Base-by-base conservation (phyloP, 805 yeast species). In the Suhomyces prunicola region DNA sequence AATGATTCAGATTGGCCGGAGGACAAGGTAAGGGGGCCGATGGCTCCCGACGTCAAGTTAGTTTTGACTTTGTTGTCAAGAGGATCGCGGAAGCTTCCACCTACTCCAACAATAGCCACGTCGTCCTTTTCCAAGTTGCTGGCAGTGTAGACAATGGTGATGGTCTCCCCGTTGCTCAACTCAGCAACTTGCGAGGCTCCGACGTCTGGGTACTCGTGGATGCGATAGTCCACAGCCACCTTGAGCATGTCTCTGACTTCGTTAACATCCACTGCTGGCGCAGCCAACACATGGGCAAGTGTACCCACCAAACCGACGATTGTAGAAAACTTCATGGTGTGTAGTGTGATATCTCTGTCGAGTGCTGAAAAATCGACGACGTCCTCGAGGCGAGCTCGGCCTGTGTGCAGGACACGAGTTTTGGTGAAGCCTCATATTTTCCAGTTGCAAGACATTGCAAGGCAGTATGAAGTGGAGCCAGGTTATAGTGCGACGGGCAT, bases 71-170 rank as follows among this genome's bases (percentile, higher is more conserved):
- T 78, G 54, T 84, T 81, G 48, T 79, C 76, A 54, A 70, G 71
- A 24, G 88, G 83, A 54, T 83, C 77, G 52, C 78, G 72, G 68
- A 88, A 77, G 50, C 77, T 63, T 51, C 94, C 94, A 50, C 89
- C 87, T 52, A 86, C 82, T 54, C 90, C 94, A 46, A 84, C 80
- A 51, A 88, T 68, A 19, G 79, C 72, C 42, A 81, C 73, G 5
- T 76, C 76, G 13, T 64, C 68, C 6, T 78, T 80, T 57, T 85
- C 88, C 36, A 76, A 69, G 63, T 86, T 86, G 48, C 66, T 60
- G 54, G 86, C 76, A 6, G 75, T 68, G 66, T 84, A 86, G 19
- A 67, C 69, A 51, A 88, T 64, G 2, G 82, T 68, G 36, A 82
- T 68, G 26, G 75, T 71, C 39, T 87, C 86, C 31, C 86, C 86